Evolutionary conservation across 208 protist genomes (phyloP), one percentile per base, ranked within the genome.

Genomic region (Porcisia hertigi): DNA sequence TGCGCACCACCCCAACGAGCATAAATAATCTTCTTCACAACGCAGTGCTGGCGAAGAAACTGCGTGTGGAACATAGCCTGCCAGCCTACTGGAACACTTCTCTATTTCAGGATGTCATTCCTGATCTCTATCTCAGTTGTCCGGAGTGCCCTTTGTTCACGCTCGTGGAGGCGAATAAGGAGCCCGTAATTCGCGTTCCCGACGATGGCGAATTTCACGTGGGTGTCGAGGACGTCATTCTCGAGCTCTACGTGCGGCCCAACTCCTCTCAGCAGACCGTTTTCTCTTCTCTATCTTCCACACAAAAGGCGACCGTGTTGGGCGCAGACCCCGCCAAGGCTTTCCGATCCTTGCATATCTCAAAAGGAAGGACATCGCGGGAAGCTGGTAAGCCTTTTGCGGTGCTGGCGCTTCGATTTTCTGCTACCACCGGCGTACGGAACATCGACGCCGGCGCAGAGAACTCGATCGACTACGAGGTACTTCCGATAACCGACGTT

Each of bases 21-120:
- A 71, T 96, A 14, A 91, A 90, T 69, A 84, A 87, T 47, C n/a
- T 77, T 41, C 25, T 92, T 0, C 43, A 71, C 45, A 84, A 87
- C 64, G 30, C 47, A 16, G 73, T 52, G 49, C 47, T 8, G 36
- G 60, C 53, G 49, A 49, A 25, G 64, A 72, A 20, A 75, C 73
- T 79, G 34, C 45, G 55, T 14, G 62, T 49, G 34, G 71, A 65
- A 9, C 11, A 65, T 5, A 0, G 20, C 23, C 36, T 90, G 34
- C 75, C 84, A 2, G 47, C 49, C 1, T 41, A 80, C 30, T 82
- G 81, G 62, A 94, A 91, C 70, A 89, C 88, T 0, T 83, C 86
- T 16, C 25, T 89, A 5, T 74, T 96, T 41, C n/a, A 74, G 34
- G 73, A 86, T 16, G 75, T 94, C 7, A 83, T 89, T 43, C 92